Evolutionary conservation across 768 basidiomycete genomes (phyloP).

Genomic region (Roridomyces roridus): DNA sequence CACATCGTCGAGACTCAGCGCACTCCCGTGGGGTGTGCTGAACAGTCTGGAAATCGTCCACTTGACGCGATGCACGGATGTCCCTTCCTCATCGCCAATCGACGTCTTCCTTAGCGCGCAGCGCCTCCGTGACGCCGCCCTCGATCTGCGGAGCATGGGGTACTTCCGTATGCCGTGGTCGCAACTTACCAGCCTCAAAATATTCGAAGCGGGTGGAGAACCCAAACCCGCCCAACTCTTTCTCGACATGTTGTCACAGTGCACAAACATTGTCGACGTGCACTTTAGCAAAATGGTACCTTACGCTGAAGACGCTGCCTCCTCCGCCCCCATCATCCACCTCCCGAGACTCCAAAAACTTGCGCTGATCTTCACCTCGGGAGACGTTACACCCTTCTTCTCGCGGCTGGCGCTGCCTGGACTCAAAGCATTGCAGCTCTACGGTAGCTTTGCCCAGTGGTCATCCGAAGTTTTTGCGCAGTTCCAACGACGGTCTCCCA

Average conservation of each 20-base stretch:
- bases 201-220: neutral
- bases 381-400: slow-evolving; percentile 1
- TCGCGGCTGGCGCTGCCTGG: slow-evolving; percentile 2
- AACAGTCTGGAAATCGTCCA: neutral
- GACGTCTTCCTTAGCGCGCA: neutral
- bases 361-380: neutral
- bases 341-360: neutral
- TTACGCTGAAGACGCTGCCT: neutral
- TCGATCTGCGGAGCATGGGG: neutral
- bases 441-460: neutral
- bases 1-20: no score
- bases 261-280: neutral
- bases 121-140: neutral
- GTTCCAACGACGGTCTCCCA: slow-evolving; percentile 1
- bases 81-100: neutral
- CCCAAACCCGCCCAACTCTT: neutral
- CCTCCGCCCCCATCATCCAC: neutral
- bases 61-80: no score
- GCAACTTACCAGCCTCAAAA: slow-evolving; percentile 6
- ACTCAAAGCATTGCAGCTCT: neutral
- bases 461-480: neutral
- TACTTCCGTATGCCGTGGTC: slow-evolving; percentile 10
- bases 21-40: neutral
- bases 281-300: neutral
- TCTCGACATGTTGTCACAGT: slow-evolving; percentile 5